These are phyloP conservation scores for sorghum (Sorghum bicolor) DNA, from an alignment of 176 grass and related monocot species.

Conservation along the genomic window Sorghum_bicolor_NCBIv3 NC_012877.2:57189001-57189500, in stretches of 20 bases:
- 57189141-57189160: background rate
- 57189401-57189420: slow-evolving; percentile 26
- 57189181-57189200: background rate
- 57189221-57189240: background rate
- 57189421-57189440: background rate
- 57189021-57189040: background rate
- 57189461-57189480: background rate
- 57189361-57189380: slow-evolving; percentile 22
- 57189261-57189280: slow-evolving; percentile 92
- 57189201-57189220: too few relatives aligned
- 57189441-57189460: slow-evolving; percentile 3
- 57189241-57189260: background rate
- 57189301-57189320: slow-evolving; percentile 87
- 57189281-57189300: slow-evolving; percentile 97
- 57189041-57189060: background rate
- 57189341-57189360: slow-evolving; percentile 21
- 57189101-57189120: background rate
- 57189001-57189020: background rate
- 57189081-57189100: background rate
- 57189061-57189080: background rate
- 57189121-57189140: background rate
- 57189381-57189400: slow-evolving; percentile 56
- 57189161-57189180: background rate
- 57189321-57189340: slow-evolving; percentile 96
- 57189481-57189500: slow-evolving; percentile 22